Base-by-base conservation (phyloP, 2,329 filamentous ascomycete genomes). In the Coniochaeta prunicola region DNA sequence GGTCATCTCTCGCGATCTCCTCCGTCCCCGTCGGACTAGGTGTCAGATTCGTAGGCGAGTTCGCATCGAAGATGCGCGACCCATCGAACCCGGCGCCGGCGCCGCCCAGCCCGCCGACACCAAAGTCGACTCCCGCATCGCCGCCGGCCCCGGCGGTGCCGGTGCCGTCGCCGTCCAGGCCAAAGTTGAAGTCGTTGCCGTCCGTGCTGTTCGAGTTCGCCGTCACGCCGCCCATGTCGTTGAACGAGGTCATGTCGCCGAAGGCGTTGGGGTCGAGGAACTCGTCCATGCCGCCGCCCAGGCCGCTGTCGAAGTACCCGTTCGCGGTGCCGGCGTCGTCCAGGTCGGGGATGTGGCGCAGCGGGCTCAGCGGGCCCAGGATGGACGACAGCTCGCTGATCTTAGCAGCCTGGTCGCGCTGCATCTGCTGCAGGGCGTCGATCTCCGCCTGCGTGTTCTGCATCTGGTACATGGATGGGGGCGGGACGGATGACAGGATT, bases 351-450 rank as follows among this genome's bases (percentile, higher is more conserved):
- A 96, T 90, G 17, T 83, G 82, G 4, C 91, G 91, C 0, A 85
- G 90, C 0, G 92, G 92, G 66, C 88, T 92, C 13, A 96, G 79
- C 0, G 92, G 92, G 7, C 89, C 87, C 8, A 97, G 80, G 17
- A 91, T 76, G 58, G 84, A 86, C 57, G 86, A 86, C 10, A 97
- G 78, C 59, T 90, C 85, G 61, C 90, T 84, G 1, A 97, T 88
- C 55, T 89, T 88, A 54, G 81, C 81, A 61, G 89, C 86, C 67
- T 96, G 92, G 60, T 93, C 86, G 26, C 85, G 83, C 68, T 96
- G 90, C 66, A 96, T 78, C 48, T 87, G 87, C 62, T 90, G 85
- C 2, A 97, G 79, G 31, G 89, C 82, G 57, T 94, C 90, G 30
- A 97, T 82, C 62, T 96, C 89, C 15, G 87, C 79, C 61, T 88